Evolutionary conservation across 768 basidiomycete species (phyloP).

Genomic region (Amanita rimosa): DNA sequence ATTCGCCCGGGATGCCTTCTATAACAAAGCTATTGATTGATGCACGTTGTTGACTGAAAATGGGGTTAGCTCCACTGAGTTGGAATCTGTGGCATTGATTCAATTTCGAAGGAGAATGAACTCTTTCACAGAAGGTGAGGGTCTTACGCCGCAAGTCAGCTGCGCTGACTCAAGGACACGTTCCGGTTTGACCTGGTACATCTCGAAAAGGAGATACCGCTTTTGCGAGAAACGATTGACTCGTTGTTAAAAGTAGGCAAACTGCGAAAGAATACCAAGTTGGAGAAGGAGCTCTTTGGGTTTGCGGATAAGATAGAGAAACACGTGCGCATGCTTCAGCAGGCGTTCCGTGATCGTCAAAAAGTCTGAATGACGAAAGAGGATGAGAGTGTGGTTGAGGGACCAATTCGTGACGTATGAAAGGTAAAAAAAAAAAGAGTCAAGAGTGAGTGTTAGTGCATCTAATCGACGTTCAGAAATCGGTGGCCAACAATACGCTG

Average conservation of each 20-base stretch:
- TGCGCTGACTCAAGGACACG: not conserved
- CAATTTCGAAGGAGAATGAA: constrained; percentile 13
- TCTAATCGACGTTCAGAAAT: constrained; percentile 25
- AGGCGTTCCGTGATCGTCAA: not conserved
- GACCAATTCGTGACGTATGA: constrained; percentile 12
- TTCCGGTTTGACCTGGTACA: constrained; percentile 1
- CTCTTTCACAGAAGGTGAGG: not conserved
- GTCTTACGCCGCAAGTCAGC: not conserved
- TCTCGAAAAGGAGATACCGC: constrained; percentile 14
- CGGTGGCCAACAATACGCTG: constrained; percentile 18
- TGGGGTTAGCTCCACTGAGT: constrained; percentile 28
- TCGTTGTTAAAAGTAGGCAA: constrained; percentile 14
- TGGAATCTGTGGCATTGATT: constrained; percentile 24
- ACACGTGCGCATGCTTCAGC: constrained; percentile 10
- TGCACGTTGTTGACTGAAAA: constrained; percentile 34
- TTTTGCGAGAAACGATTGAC: constrained; percentile 15
- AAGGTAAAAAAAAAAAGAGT: constrained; percentile 6
- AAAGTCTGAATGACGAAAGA: not conserved
- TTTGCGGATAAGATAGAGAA: constrained; percentile 19
- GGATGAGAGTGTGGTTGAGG: constrained; percentile 9
- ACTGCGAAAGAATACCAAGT: constrained; percentile 13
- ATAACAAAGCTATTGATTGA: constrained; percentile 30
- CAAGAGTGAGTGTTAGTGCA: constrained; percentile 21
- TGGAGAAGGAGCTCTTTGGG: constrained; percentile 11
- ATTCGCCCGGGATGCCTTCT: constrained; percentile 21